A percentile compares a stretch with the other conserved stretches of the same genome.
Conservation (phyloP, 2,329 filamentous ascomycete genomes). For the Acrocalymma vagum region DNA sequence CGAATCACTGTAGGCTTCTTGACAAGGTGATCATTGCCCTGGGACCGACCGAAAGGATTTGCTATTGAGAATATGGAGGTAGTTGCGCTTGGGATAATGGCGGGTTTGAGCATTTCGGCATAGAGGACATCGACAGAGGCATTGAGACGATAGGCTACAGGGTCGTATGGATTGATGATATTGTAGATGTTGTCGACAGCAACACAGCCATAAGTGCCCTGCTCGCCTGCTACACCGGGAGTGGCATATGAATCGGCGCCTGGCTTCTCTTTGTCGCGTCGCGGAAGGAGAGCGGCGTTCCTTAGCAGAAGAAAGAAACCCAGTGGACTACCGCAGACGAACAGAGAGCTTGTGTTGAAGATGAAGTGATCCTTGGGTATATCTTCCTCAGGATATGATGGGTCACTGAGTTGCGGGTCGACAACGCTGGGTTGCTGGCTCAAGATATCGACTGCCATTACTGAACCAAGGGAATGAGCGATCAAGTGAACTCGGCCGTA, state of each 20-base stretch:
- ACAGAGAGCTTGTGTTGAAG: constrained; percentile 90
- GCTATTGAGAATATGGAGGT: constrained; percentile 55
- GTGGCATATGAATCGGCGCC: constrained; percentile 68
- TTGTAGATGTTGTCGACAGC: constrained; percentile 98
- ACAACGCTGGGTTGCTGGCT: constrained; percentile 84
- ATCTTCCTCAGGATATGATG: constrained; percentile 52
- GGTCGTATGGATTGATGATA: constrained; percentile 77
- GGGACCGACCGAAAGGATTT: constrained; percentile 50
- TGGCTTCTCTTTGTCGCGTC: constrained; percentile 78
- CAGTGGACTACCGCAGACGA: constrained; percentile 87
- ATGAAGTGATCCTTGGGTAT: constrained; percentile 72
- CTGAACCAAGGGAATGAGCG: constrained; percentile 91
- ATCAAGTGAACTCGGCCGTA: constrained; percentile 89
- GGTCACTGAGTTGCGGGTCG: constrained; percentile 53
- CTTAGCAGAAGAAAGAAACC: constrained; percentile 94
- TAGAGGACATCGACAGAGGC: constrained; percentile 86
- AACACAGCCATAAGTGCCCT: constrained; percentile 85
- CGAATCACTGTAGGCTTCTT: constrained; percentile 42
- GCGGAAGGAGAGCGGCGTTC: constrained; percentile 74
- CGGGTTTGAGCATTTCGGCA: constrained; percentile 76
- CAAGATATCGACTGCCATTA: constrained; percentile 92
- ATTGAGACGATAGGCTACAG: constrained; percentile 92
- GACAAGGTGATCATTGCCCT: constrained; percentile 34
- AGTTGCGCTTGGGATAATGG: constrained; percentile 78
- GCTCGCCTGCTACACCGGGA: constrained; percentile 74